Evolutionary conservation across 2,329 filamentous ascomycete genomes (phyloP).

Genomic region (Scytalidium lignicola): DNA sequence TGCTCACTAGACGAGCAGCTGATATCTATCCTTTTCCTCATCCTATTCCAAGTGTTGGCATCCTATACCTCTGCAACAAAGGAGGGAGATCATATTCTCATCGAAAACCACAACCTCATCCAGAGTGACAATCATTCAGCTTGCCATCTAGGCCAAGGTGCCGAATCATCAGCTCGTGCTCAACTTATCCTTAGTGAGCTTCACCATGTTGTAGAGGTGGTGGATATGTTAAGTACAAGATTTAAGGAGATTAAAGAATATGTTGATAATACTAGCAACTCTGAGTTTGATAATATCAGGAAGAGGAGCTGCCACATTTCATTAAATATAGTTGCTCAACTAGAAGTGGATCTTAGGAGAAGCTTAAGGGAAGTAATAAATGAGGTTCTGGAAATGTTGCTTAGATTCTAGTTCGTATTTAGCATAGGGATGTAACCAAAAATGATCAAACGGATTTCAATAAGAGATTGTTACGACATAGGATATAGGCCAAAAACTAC

Average conservation of each 20-base stretch:
- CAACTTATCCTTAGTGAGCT: neutral
- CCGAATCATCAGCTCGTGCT: neutral
- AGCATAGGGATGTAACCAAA: too few relatives aligned
- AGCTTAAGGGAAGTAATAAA: neutral
- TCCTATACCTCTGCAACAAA: neutral
- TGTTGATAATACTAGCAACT: too few relatives aligned
- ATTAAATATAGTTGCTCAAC: neutral
- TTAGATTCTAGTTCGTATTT: too few relatives aligned
- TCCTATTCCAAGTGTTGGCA: neutral
- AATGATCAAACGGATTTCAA: too few relatives aligned
- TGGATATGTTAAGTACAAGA: neutral
- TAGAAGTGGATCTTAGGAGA: neutral
- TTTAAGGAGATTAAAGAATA: neutral
- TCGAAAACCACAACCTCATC: neutral
- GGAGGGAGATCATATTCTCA: neutral
- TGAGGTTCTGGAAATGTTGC: too few relatives aligned
- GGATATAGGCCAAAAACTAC: too few relatives aligned
- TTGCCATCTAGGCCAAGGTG: neutral
- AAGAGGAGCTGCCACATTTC: neutral
- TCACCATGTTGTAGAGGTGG: neutral
- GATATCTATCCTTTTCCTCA: neutral
- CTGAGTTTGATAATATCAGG: neutral
- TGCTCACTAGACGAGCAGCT: neutral
- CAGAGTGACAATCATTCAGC: neutral
- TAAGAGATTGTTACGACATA: too few relatives aligned